Conservation (phyloP, 2,329 filamentous ascomycete species). For the Cercospora citrullina region DNA sequence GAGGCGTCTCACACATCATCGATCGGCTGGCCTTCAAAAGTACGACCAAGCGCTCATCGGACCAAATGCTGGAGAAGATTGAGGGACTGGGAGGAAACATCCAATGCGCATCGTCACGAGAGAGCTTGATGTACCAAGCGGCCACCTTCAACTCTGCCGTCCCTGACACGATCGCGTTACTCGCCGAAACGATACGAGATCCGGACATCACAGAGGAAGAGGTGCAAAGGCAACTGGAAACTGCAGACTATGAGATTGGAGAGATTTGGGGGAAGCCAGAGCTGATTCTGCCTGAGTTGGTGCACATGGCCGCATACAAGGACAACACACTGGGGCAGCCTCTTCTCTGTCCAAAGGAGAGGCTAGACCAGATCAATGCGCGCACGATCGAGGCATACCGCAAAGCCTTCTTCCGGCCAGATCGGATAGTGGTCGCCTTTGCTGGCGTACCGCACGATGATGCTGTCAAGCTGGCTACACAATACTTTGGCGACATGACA, state of each 20-base stretch:
- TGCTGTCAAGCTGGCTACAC: conserved; percentile 75
- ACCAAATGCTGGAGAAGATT: conserved; percentile 83
- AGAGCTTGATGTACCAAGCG: conserved; percentile 98
- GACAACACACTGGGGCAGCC: conserved; percentile 96
- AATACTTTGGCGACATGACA: conserved; percentile 89
- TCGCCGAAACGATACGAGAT: conserved; percentile 91
- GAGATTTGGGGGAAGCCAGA: conserved; percentile 99
- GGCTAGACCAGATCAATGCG: conserved; percentile 72
- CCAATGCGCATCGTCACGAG: conserved; percentile 91
- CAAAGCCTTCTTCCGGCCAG: conserved; percentile 79
- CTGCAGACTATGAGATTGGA: conserved; percentile 90
- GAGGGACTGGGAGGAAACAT: conserved; percentile 93
- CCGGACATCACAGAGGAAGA: conserved; percentile 83
- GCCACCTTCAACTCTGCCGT: conserved; percentile 96
- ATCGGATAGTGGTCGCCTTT: conserved; percentile 91
- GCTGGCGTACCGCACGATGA: conserved; percentile 82
- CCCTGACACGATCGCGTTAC: conserved; percentile 73
- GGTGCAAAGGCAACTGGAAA: conserved; percentile 81
- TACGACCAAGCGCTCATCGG: conserved; percentile 69
- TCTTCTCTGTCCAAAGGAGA: conserved; percentile 82
- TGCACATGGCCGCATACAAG: conserved; percentile 93
- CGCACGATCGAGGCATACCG: conserved; percentile 75
- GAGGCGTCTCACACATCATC: conserved; percentile 93
- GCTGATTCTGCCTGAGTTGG: conserved; percentile 88
- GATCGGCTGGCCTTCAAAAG: conserved; percentile 93